phyloP scores from a whole-genome alignment of 2,329 filamentous ascomycete genomes.

The Ilyonectria robusta region DNA sequence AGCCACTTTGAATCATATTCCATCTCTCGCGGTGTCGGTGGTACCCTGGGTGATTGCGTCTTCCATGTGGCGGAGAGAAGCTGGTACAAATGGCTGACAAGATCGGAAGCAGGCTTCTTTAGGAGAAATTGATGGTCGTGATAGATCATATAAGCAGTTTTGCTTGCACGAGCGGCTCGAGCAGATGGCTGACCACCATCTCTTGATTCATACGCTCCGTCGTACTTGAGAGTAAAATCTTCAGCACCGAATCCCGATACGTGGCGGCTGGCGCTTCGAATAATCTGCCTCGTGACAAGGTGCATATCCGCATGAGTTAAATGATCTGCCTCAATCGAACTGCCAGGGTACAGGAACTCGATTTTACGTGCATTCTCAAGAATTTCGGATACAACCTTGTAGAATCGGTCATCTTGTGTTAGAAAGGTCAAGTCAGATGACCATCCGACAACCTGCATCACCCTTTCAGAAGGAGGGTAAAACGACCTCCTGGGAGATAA shows the following conservation, averaged over 20 bases:
- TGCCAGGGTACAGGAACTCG: slow-evolving; percentile 23
- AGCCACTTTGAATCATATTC: slow-evolving; percentile 38
- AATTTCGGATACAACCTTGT: slow-evolving; percentile 6
- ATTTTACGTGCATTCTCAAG: neutral
- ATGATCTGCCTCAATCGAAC: fast-evolving
- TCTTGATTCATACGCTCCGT: slow-evolving; percentile 29
- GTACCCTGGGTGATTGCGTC: neutral
- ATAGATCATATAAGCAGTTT: slow-evolving; percentile 8
- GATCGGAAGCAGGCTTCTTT: fast-evolving
- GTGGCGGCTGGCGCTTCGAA: slow-evolving; percentile 16
- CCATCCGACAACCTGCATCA: slow-evolving; percentile 67
- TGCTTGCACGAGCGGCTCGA: neutral
- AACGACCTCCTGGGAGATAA: slow-evolving; percentile 53
- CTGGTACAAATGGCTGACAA: slow-evolving; percentile 16
- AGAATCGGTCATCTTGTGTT: slow-evolving; percentile 62
- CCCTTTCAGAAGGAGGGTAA: slow-evolving; percentile 56
- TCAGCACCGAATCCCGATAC: slow-evolving; percentile 39
- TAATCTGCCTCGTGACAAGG: slow-evolving; percentile 31
- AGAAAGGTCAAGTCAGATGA: slow-evolving; percentile 52
- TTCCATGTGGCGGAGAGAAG: neutral
- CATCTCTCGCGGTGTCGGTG: neutral
- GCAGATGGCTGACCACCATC: neutral
- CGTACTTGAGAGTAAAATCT: slow-evolving; percentile 13
- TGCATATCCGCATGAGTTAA: neutral
- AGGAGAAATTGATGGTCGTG: neutral